Percentiles rank a stretch among this genome's conserved stretches.
Evolutionary conservation across 768 basidiomycete species (phyloP).

Genomic region (Phanerochaete sordida): DNA sequence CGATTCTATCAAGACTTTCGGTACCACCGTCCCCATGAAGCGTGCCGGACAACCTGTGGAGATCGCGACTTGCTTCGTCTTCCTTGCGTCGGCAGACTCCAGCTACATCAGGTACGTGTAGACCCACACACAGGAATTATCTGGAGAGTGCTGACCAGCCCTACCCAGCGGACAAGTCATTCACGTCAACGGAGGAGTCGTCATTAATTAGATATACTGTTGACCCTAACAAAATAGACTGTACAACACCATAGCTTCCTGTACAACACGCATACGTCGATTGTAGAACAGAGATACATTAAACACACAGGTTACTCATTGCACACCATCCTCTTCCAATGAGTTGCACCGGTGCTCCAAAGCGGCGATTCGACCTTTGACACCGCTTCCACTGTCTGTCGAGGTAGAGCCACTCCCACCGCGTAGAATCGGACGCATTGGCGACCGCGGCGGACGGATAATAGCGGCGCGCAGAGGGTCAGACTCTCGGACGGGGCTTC

Average conservation of each 20-base stretch:
- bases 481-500: background rate
- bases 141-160: background rate
- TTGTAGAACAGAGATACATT: no score
- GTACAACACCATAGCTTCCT: background rate
- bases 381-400: background rate
- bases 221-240: background rate
- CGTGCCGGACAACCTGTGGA: slow-evolving; percentile 51
- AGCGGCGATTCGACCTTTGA: background rate
- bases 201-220: slow-evolving; percentile 21
- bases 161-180: slow-evolving; percentile 24
- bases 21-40: slow-evolving; percentile 36
- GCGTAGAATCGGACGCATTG: background rate
- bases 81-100: slow-evolving; percentile 43
- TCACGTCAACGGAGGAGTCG: slow-evolving; percentile 28
- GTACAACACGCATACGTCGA: background rate
- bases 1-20: slow-evolving; percentile 30
- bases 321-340: background rate
- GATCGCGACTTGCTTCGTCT: slow-evolving; percentile 45
- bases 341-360: slow-evolving; percentile 3
- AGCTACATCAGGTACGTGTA: slow-evolving; percentile 39
- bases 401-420: background rate
- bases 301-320: no score
- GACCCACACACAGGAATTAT: background rate
- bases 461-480: background rate
- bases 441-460: slow-evolving; percentile 2